Percentiles rank a stretch among this genome's conserved stretches.
phyloP scores from a whole-genome alignment of 495 filamentous ascomycete genomes.

The Amphirosellinia nigrospora region DNA sequence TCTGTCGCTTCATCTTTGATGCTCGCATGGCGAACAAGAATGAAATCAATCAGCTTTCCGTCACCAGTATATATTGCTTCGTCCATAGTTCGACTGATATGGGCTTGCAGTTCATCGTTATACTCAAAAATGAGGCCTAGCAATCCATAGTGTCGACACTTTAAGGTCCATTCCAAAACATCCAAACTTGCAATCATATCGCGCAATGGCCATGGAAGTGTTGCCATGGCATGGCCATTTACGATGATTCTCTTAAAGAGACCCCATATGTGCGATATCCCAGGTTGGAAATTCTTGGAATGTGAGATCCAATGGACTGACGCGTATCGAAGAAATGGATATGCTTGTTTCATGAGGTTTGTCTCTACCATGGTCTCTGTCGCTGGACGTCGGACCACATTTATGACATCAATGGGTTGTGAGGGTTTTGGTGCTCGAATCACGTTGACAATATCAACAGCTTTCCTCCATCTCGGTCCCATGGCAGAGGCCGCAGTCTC shows the following conservation, averaged over 20 bases:
- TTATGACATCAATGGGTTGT: no score
- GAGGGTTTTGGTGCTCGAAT: no score
- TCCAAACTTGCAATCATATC: no score
- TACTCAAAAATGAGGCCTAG: neutral
- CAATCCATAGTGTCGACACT: neutral
- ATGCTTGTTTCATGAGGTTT: no score
- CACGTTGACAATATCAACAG: no score
- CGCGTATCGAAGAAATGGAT: constrained; percentile 23
- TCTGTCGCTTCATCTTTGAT: neutral
- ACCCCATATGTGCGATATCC: constrained; percentile 7
- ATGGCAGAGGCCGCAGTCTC: neutral
- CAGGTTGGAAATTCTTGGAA: neutral
- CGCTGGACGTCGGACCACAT: no score
- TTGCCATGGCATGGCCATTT: neutral
- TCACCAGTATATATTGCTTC: no score
- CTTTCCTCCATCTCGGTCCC: neutral
- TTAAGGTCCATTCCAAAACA: neutral
- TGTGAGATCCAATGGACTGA: constrained; percentile 17
- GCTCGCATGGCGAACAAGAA: no score
- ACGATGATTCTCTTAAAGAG: neutral
- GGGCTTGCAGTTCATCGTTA: no score
- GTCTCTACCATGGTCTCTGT: no score
- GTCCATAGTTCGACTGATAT: no score
- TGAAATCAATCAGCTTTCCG: no score
- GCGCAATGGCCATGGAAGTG: neutral